Percentiles rank a stretch among this genome's conserved stretches.
These are phyloP conservation scores for Leucosporidium yakuticum DNA, from an alignment of 768 basidiomycete genomes.

Conservation along the genomic window DNA sequence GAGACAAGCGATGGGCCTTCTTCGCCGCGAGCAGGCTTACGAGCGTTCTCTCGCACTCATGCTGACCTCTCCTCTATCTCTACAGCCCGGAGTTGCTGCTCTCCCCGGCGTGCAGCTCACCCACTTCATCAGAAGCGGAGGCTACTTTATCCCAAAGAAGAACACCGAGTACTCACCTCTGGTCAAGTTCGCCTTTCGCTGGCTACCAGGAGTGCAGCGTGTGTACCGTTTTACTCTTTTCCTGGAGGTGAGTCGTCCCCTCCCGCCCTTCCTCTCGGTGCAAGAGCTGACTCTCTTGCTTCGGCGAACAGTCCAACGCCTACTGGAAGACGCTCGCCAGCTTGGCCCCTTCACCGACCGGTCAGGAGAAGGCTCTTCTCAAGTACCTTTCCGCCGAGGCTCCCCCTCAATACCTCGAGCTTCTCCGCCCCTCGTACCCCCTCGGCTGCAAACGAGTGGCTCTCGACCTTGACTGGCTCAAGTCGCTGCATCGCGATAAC, in stretches of 20 bases:
- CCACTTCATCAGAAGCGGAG: conserved; percentile 44
- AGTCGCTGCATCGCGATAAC: conserved; percentile 53
- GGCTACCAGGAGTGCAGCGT: conserved; percentile 23
- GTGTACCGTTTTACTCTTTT: conserved; percentile 26
- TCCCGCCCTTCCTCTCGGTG: neutral
- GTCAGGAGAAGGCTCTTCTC: neutral
- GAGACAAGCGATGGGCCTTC: too few species aligned
- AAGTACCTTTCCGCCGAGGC: neutral
- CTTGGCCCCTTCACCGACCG: neutral
- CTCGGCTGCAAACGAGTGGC: conserved; percentile 50
- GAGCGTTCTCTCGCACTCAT: too few species aligned
- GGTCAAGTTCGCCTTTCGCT: conserved; percentile 21
- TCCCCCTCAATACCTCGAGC: neutral
- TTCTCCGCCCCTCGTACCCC: conserved; percentile 45
- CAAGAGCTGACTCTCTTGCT: neutral
- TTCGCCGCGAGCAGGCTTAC: too few species aligned
- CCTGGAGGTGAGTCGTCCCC: neutral
- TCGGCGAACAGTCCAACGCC: neutral
- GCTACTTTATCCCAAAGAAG: conserved; percentile 20
- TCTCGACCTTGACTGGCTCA: conserved; percentile 54
- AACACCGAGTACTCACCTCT: conserved; percentile 4
- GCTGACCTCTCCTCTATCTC: too few species aligned
- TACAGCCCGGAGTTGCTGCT: conserved; percentile 33
- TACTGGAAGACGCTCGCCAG: neutral
- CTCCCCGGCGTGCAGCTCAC: conserved; percentile 41